These are phyloP conservation scores for Hypholoma sublateritium DNA, from an alignment of 768 basidiomycete genomes.

Conservation along the genomic window DNA sequence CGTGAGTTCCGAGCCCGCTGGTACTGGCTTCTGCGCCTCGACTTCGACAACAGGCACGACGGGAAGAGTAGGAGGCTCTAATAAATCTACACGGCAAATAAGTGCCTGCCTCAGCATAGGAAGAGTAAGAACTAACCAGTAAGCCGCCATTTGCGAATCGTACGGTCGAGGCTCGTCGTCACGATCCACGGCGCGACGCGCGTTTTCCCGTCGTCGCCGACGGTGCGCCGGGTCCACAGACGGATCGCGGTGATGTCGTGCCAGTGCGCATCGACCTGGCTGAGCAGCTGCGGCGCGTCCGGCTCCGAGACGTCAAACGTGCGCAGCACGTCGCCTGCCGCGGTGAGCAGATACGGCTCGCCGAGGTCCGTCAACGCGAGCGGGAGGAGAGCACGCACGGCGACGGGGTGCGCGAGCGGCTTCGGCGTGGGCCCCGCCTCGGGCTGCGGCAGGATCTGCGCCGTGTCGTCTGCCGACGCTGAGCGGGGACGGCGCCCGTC, in stretches of 20 bases:
- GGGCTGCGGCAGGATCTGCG: slow-evolving; percentile 55
- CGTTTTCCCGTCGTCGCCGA: slow-evolving; percentile 43
- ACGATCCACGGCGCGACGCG: slow-evolving; percentile 78
- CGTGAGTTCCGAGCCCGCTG: slow-evolving; percentile 49
- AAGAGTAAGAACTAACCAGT: slow-evolving; percentile 42
- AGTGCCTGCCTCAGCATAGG: not conserved
- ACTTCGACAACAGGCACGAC: slow-evolving; percentile 11
- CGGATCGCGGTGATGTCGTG: slow-evolving; percentile 81
- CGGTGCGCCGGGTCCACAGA: slow-evolving; percentile 62
- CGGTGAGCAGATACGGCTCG: slow-evolving; percentile 79
- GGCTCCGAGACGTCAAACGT: slow-evolving; percentile 74
- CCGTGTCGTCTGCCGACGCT: slow-evolving; percentile 92
- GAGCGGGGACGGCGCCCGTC: not conserved
- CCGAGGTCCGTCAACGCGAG: slow-evolving; percentile 59
- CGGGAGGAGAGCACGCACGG: slow-evolving; percentile 75
- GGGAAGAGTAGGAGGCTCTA: slow-evolving; percentile 29
- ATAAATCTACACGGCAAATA: slow-evolving; percentile 33
- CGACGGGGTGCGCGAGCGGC: slow-evolving; percentile 57
- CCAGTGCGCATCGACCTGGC: slow-evolving; percentile 83
- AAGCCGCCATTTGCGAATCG: slow-evolving; percentile 83
- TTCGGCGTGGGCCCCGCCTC: slow-evolving; percentile 36
- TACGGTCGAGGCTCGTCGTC: slow-evolving; percentile 83
- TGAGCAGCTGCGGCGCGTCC: slow-evolving; percentile 69
- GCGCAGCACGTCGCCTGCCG: slow-evolving; percentile 80
- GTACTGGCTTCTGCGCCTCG: slow-evolving; percentile 11